Percentiles rank a stretch among this genome's conserved stretches.
These are phyloP conservation scores for Diaporthe batatas DNA, from an alignment of 2,329 filamentous ascomycete genomes.

Conservation along the genomic window DNA sequence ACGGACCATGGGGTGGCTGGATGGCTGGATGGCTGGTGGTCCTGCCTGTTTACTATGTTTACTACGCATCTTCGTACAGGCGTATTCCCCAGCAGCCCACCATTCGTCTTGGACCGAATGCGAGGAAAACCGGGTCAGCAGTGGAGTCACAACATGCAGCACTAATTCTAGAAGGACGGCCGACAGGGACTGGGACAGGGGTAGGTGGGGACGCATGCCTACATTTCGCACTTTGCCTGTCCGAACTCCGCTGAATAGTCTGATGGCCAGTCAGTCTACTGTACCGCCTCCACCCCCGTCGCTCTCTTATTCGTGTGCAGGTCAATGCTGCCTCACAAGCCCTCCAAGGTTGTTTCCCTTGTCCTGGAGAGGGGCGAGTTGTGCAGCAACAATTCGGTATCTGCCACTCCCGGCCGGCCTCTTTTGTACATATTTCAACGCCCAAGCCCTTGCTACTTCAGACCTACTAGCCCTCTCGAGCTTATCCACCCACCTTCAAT, in stretches of 20 bases:
- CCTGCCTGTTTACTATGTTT: no score
- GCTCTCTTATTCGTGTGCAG: conserved; percentile 19
- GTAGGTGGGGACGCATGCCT: background rate
- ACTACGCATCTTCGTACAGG: background rate
- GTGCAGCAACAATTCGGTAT: conserved; percentile 7
- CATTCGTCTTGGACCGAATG: background rate
- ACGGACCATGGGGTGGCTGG: no score
- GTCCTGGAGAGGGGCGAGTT: background rate
- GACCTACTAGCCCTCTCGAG: background rate
- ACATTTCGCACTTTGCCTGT: conserved; percentile 20
- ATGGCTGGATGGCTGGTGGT: no score
- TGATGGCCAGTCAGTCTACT: background rate
- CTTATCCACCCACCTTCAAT: conserved; percentile 10
- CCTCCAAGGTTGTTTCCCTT: background rate
- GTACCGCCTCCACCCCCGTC: conserved; percentile 1
- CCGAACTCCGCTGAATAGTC: conserved; percentile 19
- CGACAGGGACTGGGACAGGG: conserved; percentile 4
- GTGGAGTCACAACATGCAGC: background rate
- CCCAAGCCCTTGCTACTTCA: conserved; percentile 18
- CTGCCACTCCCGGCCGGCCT: background rate
- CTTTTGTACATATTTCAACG: conserved; percentile 16
- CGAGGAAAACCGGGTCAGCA: conserved; percentile 19
- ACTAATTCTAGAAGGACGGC: conserved; percentile 18
- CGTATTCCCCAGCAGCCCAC: background rate
- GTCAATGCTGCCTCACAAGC: background rate